A percentile compares a stretch with the other conserved stretches of the same genome.
Conservation (phyloP, 768 basidiomycete genomes). For the Jaapia argillacea region DNA sequence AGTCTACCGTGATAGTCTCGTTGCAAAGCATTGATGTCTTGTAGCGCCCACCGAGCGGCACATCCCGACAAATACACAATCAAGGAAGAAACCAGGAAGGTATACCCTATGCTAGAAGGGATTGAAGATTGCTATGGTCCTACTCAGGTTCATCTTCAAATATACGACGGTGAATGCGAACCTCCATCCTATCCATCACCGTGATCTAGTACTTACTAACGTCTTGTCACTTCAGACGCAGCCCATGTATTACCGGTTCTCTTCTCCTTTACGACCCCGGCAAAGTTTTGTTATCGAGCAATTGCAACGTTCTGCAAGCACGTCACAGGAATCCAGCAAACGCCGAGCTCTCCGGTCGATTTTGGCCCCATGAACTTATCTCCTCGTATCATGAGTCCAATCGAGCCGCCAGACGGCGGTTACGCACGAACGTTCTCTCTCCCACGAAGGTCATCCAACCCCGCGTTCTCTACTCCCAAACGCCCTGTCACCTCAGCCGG, state of each 20-base stretch:
- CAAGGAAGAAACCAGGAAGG: constrained; percentile 27
- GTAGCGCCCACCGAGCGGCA: constrained; percentile 86
- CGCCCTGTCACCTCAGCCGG: too few species aligned
- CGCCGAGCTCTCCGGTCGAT: neutral
- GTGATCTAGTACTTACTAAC: constrained; percentile 11
- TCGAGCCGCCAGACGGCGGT: too few species aligned
- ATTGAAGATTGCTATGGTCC: constrained; percentile 45
- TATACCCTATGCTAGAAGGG: constrained; percentile 49
- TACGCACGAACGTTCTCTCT: too few species aligned
- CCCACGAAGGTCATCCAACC: too few species aligned
- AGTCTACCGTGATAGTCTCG: constrained; percentile 16
- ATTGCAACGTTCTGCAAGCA: constrained; percentile 64
- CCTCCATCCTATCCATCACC: neutral
- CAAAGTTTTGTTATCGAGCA: constrained; percentile 71
- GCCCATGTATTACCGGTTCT: constrained; percentile 68
- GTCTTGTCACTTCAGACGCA: constrained; percentile 46
- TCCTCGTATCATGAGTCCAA: too few species aligned
- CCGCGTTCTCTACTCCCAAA: too few species aligned
- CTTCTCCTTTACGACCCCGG: constrained; percentile 69
- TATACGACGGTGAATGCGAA: constrained; percentile 71
- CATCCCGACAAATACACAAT: constrained; percentile 61
- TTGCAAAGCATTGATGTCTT: neutral
- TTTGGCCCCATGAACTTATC: neutral
- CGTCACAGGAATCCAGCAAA: constrained; percentile 38
- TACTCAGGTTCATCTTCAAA: constrained; percentile 84